Percentiles rank a stretch among this genome's conserved stretches.
These are phyloP conservation scores for Talaromyces sp. DNA, from an alignment of 2,329 filamentous ascomycete genomes.

Conservation along the genomic window DNA sequence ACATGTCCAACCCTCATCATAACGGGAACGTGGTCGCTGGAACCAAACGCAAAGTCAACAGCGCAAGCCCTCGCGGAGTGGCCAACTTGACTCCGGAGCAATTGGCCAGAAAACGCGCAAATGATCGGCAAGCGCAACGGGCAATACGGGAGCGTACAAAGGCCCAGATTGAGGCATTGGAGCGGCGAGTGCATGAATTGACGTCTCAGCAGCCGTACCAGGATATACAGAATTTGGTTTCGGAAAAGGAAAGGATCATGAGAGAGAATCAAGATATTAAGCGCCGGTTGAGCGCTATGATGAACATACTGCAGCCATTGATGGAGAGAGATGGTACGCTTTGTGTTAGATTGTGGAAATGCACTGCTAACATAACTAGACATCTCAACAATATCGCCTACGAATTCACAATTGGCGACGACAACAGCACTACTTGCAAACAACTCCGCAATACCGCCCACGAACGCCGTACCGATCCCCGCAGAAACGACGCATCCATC, in stretches of 20 bases:
- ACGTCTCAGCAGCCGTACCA: conserved; percentile 78
- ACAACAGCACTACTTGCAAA: conserved; percentile 19
- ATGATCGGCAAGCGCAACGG: conserved; percentile 83
- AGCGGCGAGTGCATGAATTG: conserved; percentile 69
- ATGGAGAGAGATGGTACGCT: conserved; percentile 25
- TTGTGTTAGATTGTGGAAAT: background rate
- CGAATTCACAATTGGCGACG: background rate
- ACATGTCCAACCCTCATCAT: background rate
- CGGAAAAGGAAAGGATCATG: conserved; percentile 72
- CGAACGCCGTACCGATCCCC: background rate
- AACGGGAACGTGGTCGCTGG: conserved; percentile 23
- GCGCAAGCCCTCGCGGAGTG: conserved; percentile 63
- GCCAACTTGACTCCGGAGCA: conserved; percentile 85
- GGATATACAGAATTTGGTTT: conserved; percentile 72
- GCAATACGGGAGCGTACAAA: conserved; percentile 80
- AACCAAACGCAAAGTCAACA: conserved; percentile 42
- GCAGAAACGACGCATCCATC: conserved; percentile 21
- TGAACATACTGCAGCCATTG: conserved; percentile 52
- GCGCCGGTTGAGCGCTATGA: conserved; percentile 61
- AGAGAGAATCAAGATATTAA: conserved; percentile 77
- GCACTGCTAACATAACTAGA: conserved; percentile 2
- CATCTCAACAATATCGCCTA: background rate
- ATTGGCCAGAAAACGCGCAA: conserved; percentile 83
- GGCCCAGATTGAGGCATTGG: conserved; percentile 71
- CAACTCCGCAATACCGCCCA: background rate